phyloP scores from a whole-genome alignment of 2,329 filamentous ascomycete species.

The Pyrenophora teres region DNA sequence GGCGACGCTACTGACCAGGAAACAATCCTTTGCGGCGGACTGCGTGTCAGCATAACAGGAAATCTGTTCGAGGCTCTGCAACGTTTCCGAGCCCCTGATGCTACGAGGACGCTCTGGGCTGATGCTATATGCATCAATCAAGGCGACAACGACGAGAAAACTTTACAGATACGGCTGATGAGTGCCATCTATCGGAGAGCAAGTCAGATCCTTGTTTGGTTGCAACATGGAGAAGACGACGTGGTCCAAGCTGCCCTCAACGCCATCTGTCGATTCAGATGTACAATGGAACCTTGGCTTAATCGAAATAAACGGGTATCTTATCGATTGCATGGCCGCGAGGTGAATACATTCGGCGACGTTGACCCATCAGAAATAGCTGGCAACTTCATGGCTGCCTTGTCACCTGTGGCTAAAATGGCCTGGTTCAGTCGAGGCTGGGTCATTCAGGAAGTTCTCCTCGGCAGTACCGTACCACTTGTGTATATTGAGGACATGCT shows the following conservation, averaged over 20 bases:
- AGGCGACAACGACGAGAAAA: slow-evolving; percentile 31
- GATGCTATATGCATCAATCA: slow-evolving; percentile 44
- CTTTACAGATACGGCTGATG: slow-evolving; percentile 43
- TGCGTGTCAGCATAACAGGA: background rate
- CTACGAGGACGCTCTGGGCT: slow-evolving; percentile 24
- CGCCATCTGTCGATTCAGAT: background rate
- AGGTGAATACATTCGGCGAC: background rate
- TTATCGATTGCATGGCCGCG: background rate
- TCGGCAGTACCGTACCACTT: no score
- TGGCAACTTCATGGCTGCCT: background rate
- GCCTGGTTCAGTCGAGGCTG: no score
- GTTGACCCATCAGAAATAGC: background rate
- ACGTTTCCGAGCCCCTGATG: background rate
- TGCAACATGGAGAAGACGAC: background rate
- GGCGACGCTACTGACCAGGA: background rate
- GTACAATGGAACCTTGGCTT: background rate
- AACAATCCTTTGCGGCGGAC: background rate
- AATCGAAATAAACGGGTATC: background rate
- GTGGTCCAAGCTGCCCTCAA: background rate
- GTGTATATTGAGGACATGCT: no score
- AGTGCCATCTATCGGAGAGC: background rate
- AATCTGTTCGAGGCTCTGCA: slow-evolving; percentile 9
- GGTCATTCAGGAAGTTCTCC: no score
- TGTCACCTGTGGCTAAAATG: no score
- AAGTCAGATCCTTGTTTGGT: slow-evolving; percentile 1